Percentiles rank a stretch among this genome's conserved stretches.
Conservation (phyloP, 2,329 filamentous ascomycete genomes). For the Dactylellina leptospora region DNA sequence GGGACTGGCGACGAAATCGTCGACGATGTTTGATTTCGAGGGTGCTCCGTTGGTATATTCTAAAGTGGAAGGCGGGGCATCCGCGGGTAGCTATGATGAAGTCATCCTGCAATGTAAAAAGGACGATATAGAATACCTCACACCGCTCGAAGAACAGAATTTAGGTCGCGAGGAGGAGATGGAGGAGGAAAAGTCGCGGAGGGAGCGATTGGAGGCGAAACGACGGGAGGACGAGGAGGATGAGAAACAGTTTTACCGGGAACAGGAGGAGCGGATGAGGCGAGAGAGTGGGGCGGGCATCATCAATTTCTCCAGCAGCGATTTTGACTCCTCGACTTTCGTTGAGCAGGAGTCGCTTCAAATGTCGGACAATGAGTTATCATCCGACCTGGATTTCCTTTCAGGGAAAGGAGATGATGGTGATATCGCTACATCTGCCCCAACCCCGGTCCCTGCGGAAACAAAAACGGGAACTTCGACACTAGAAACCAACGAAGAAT, state of each 20-base stretch:
- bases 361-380: too few relatives aligned
- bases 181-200: background rate
- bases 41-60: constrained; percentile 45
- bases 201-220: background rate
- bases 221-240: background rate
- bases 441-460: too few relatives aligned
- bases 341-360: too few relatives aligned
- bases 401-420: too few relatives aligned
- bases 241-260: background rate
- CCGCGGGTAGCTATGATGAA: constrained; percentile 48
- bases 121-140: constrained; percentile 43
- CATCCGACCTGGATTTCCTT: too few relatives aligned
- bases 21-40: constrained; percentile 45
- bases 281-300: background rate
- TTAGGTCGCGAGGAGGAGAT: constrained; percentile 25
- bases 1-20: constrained; percentile 38
- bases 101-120: constrained; percentile 34
- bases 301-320: too few relatives aligned
- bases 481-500: background rate
- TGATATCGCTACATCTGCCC: too few relatives aligned
- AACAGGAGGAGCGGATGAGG: background rate
- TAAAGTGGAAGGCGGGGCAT: constrained; percentile 42
- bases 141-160: constrained; percentile 25
- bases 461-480: too few relatives aligned
- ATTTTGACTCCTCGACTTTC: too few relatives aligned